Evolutionary conservation across 2,329 filamentous ascomycete species (phyloP).

Genomic region (Fusarium sp.): DNA sequence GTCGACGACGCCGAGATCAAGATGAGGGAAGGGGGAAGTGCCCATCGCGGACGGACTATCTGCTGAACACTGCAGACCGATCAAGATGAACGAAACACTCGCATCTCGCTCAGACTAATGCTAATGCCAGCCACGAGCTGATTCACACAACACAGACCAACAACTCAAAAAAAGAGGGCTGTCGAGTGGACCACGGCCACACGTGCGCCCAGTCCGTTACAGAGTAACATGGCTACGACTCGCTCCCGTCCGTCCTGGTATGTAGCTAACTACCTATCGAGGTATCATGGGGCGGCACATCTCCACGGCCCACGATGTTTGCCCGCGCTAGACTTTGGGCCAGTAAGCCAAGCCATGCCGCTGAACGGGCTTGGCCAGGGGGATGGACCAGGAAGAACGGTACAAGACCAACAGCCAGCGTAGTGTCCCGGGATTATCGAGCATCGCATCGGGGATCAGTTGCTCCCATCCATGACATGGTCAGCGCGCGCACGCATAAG

Average conservation of each 20-base stretch:
- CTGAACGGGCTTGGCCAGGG: constrained; percentile 28
- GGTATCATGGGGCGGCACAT: constrained; percentile 13
- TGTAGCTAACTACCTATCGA: constrained; percentile 3
- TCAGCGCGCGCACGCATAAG: constrained; percentile 5
- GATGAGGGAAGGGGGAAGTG: constrained; percentile 1
- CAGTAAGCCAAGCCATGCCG: constrained; percentile 31
- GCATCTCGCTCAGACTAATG: background rate
- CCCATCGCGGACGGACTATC: background rate
- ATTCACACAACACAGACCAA: constrained; percentile 19
- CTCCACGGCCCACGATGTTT: constrained; percentile 32
- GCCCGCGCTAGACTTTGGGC: constrained; percentile 35
- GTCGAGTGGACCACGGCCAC: constrained; percentile 16
- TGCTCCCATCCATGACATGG: constrained; percentile 12
- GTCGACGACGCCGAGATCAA: constrained; percentile 16
- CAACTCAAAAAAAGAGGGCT: constrained; percentile 14
- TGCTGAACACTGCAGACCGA: constrained; percentile 16
- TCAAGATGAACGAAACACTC: constrained; percentile 24
- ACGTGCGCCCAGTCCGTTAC: constrained; percentile 24
- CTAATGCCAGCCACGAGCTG: constrained; percentile 4
- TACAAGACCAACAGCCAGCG: constrained; percentile 16
- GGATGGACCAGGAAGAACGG: constrained; percentile 25
- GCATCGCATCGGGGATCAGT: constrained; percentile 13
- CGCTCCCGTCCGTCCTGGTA: constrained; percentile 10
- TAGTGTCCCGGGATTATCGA: constrained; percentile 15
- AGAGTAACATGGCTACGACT: constrained; percentile 22